Evolutionary conservation across 306 rosid genomes (phyloP).

Genomic region (Senna siamea): DNA sequence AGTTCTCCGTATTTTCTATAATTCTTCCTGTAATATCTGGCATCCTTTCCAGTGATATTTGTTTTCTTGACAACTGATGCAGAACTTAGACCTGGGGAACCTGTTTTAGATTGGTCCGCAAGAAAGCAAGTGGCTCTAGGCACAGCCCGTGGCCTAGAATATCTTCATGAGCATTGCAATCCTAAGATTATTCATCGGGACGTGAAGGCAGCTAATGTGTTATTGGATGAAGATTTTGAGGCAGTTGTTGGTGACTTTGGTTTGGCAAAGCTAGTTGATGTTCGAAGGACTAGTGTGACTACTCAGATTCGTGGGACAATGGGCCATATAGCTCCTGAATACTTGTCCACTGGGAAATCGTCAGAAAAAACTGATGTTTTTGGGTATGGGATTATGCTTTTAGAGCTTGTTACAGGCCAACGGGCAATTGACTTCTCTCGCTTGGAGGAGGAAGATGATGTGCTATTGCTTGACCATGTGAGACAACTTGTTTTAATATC

Average conservation of each 20-base stretch:
- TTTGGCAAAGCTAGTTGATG: constrained; percentile 89
- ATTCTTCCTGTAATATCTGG: constrained; percentile 5
- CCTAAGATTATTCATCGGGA: constrained; percentile 96
- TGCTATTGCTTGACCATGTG: constrained; percentile 89
- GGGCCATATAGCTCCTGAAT: constrained; percentile 99
- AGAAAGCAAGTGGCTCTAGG: constrained; percentile 88
- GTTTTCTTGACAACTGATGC: constrained; percentile 44
- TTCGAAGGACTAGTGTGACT: constrained; percentile 79
- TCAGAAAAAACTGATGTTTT: constrained; percentile 94
- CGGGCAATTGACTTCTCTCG: constrained; percentile 94
- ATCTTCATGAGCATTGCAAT: constrained; percentile 92
- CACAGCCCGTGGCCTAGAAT: constrained; percentile 92
- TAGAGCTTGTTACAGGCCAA: constrained; percentile 92
- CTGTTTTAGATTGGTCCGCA: constrained; percentile 75
- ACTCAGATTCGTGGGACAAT: constrained; percentile 98
- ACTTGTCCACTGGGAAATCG: constrained; percentile 92
- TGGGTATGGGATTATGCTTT: constrained; percentile 92
- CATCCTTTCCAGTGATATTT: constrained; percentile 29
- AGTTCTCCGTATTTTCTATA: constrained; percentile 2
- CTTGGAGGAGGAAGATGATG: constrained; percentile 90
- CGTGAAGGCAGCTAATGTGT: constrained; percentile 95
- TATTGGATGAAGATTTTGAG: constrained; percentile 90
- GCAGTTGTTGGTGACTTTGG: constrained; percentile 98
- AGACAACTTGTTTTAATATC: constrained; percentile 40
- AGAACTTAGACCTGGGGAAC: constrained; percentile 80